Conservation (phyloP, 139 green algal genomes). For the Volvox reticuliferus region DNA sequence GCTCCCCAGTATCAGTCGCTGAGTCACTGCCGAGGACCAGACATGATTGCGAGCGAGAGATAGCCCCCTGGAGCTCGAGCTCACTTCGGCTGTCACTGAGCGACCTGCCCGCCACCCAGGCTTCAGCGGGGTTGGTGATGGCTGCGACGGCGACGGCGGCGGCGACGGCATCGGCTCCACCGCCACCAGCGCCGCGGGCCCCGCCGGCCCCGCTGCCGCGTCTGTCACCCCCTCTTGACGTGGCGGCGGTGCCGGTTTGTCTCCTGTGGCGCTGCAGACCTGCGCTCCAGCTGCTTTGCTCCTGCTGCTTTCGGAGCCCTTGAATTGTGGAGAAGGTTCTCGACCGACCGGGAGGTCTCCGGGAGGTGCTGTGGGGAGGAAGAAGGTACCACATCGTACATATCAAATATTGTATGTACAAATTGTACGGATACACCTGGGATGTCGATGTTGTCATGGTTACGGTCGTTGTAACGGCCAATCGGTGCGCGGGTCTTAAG, state of each 20-base stretch:
- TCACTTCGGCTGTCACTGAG: neutral
- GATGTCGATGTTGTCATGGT: too few relatives aligned
- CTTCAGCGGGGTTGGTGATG: neutral
- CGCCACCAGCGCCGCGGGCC: too few relatives aligned
- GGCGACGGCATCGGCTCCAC: neutral
- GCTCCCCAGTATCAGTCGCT: neutral
- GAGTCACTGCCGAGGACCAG: neutral
- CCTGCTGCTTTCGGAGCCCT: neutral
- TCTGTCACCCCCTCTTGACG: too few relatives aligned
- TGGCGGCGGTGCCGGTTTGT: neutral
- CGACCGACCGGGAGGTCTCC: neutral
- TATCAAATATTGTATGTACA: too few relatives aligned
- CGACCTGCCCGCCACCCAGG: neutral
- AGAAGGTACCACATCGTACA: too few relatives aligned
- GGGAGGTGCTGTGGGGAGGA: neutral
- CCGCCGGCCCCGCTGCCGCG: neutral
- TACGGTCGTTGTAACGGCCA: too few relatives aligned
- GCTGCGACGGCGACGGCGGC: neutral
- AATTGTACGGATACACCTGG: too few relatives aligned
- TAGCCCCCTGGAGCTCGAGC: neutral
- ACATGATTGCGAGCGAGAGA: neutral
- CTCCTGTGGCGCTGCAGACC: neutral
- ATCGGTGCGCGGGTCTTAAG: too few relatives aligned
- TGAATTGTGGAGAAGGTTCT: constrained; percentile 3
- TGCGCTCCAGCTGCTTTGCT: neutral